phyloP scores from a whole-genome alignment of 176 grass and related monocot species.

The Triticum aestivum region IWGSC_CS_RefSeq_v2.1 NC_057798.1:540532955-540533454 shows the following conservation, averaged over 20 bases:
- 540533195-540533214: not conserved
- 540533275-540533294: too few species aligned
- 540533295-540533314: too few species aligned
- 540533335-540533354: not conserved
- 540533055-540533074: not conserved
- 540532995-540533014: not conserved
- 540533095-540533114: too few species aligned
- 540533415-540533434: too few species aligned
- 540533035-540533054: not conserved
- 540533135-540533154: not conserved
- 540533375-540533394: not conserved
- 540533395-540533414: not conserved
- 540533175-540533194: not conserved
- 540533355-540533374: not conserved
- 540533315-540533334: too few species aligned
- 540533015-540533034: not conserved
- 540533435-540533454: not conserved
- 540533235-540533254: not conserved
- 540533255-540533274: not conserved
- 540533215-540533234: too few species aligned
- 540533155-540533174: not conserved
- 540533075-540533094: too few species aligned
- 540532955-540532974: conserved; percentile 9
- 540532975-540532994: not conserved
- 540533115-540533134: too few species aligned